phyloP scores from a whole-genome alignment of 2,329 filamentous ascomycete species.

The Verticillium nonalfalfae region DNA sequence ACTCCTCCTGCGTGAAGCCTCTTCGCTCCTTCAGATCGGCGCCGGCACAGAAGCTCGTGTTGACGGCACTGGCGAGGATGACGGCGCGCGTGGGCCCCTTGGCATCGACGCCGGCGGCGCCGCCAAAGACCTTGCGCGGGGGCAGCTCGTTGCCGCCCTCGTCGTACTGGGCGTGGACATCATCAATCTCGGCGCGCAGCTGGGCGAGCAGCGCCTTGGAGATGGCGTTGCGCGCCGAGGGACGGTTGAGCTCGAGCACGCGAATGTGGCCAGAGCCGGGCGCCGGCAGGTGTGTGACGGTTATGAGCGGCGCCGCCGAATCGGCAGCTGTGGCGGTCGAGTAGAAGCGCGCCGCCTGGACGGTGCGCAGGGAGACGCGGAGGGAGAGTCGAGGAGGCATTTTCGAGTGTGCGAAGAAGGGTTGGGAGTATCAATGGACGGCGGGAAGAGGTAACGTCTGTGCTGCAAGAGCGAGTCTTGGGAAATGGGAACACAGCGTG shows the following conservation, averaged over 20 bases:
- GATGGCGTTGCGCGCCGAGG: constrained; percentile 82
- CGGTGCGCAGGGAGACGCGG: constrained; percentile 11
- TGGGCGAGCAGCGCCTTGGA: constrained; percentile 69
- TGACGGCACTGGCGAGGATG: constrained; percentile 78
- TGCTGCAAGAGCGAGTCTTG: neutral
- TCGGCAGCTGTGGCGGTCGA: constrained; percentile 36
- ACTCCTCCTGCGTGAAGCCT: constrained; percentile 74
- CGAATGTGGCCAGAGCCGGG: constrained; percentile 79
- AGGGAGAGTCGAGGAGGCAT: constrained; percentile 25
- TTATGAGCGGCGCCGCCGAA: constrained; percentile 46
- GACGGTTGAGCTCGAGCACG: constrained; percentile 81
- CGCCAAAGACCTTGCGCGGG: constrained; percentile 32
- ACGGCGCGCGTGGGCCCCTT: constrained; percentile 67
- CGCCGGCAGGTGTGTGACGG: constrained; percentile 68
- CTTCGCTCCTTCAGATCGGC: constrained; percentile 88
- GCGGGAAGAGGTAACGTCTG: neutral
- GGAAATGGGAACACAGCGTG: neutral
- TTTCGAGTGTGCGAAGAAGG: neutral
- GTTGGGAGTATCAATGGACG: neutral
- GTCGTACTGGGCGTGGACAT: constrained; percentile 59
- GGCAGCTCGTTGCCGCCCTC: constrained; percentile 45
- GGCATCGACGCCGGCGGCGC: constrained; percentile 33
- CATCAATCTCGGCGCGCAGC: constrained; percentile 66
- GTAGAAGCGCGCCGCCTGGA: constrained; percentile 25
- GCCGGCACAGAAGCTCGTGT: constrained; percentile 85